phyloP scores from a whole-genome alignment of 768 basidiomycete species.

The Macrolepiota fuliginosa region DNA sequence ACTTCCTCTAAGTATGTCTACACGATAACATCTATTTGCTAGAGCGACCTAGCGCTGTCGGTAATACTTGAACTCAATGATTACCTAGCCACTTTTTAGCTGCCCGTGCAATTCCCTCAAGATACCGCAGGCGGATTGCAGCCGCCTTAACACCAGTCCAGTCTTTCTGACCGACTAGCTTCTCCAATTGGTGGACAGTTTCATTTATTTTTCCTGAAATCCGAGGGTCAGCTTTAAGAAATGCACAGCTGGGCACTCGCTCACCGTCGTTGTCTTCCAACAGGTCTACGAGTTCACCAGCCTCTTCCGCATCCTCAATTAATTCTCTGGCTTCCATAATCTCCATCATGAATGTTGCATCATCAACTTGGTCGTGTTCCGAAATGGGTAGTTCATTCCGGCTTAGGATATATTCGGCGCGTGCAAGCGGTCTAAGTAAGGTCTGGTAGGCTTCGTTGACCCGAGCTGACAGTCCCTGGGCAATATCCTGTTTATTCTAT shows the following conservation, averaged over 20 bases:
- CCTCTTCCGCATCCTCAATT: constrained; percentile 60
- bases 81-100: constrained; percentile 38
- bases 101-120: constrained; percentile 60
- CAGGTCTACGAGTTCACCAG: constrained; percentile 48
- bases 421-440: constrained; percentile 66
- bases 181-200: constrained; percentile 45
- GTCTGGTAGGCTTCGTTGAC: constrained; percentile 84
- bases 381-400: constrained; percentile 53
- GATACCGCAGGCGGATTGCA: constrained; percentile 72
- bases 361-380: constrained; percentile 73
- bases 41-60: too few relatives aligned
- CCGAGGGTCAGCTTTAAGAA: constrained; percentile 2
- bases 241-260: constrained; percentile 15
- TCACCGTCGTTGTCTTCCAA: constrained; percentile 52
- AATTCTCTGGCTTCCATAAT: constrained; percentile 79
- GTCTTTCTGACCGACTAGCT: constrained; percentile 46
- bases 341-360: constrained; percentile 67
- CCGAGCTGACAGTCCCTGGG: constrained; percentile 65
- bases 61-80: constrained; percentile 17
- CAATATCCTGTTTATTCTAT: constrained; percentile 56
- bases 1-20: neutral
- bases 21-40: neutral
- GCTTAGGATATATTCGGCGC: constrained; percentile 80
- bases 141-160: constrained; percentile 57
- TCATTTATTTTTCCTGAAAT: constrained; percentile 49